A percentile compares a stretch with the other conserved stretches of the same genome.
These are phyloP conservation scores for Niebla homalea DNA, from an alignment of 495 filamentous ascomycete genomes.

Conservation along the genomic window DNA sequence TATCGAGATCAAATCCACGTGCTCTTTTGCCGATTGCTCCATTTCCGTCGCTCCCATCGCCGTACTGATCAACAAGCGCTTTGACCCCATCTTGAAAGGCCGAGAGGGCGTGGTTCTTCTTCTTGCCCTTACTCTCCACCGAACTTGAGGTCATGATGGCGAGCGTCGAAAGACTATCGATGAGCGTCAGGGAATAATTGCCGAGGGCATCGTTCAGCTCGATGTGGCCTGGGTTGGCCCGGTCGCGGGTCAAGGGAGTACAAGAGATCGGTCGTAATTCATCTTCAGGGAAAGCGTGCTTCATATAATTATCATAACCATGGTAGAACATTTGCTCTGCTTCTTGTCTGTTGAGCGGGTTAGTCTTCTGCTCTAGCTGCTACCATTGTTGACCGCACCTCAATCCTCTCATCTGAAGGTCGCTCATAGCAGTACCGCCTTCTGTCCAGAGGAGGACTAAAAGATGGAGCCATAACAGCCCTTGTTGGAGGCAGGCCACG, in stretches of 20 bases:
- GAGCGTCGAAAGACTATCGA: conserved; percentile 87
- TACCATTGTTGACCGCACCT: conserved; percentile 5
- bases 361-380: not conserved
- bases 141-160: conserved; percentile 73
- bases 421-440: conserved; percentile 12
- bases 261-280: conserved; percentile 87
- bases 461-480: conserved; percentile 4
- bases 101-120: conserved; percentile 49
- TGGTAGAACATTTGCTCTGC: conserved; percentile 93
- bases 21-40: conserved; percentile 56
- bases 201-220: conserved; percentile 92
- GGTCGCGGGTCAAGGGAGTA: conserved; percentile 66
- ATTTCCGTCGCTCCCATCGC: conserved; percentile 61
- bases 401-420: conserved; percentile 13
- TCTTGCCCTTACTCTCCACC: conserved; percentile 33
- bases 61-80: conserved; percentile 72
- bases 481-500: conserved; percentile 1
- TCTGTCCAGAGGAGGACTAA: conserved; percentile 2
- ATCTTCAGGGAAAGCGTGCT: conserved; percentile 89
- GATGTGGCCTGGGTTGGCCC: conserved; percentile 63
- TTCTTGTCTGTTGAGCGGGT: conserved; percentile 41
- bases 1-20: conserved; percentile 89
- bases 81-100: conserved; percentile 74
- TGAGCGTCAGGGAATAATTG: conserved; percentile 89
- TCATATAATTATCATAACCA: conserved; percentile 90